Percentiles rank a stretch among this genome's conserved stretches.
These are phyloP conservation scores for Capronia epimyces DNA, from an alignment of 2,329 filamentous ascomycete genomes.

Conservation along the genomic window DNA sequence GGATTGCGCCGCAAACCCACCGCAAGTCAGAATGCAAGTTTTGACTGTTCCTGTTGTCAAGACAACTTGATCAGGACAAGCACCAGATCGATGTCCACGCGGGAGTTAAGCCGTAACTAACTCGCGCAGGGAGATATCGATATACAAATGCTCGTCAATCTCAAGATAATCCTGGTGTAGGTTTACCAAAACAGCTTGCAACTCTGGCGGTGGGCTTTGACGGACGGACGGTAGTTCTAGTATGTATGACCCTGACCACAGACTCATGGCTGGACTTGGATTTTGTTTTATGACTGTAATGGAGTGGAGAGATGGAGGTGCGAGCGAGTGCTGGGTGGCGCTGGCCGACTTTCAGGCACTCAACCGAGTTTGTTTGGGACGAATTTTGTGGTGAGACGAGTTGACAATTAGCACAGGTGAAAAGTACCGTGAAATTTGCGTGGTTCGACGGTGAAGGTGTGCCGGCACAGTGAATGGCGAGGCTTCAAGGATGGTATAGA, in stretches of 20 bases:
- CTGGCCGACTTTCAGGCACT: not conserved
- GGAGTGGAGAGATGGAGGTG: slow-evolving; percentile 19
- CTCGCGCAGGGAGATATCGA: slow-evolving; percentile 8
- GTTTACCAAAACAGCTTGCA: slow-evolving; percentile 22
- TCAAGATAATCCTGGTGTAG: slow-evolving; percentile 15
- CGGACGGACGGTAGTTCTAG: slow-evolving; percentile 17
- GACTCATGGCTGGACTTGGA: slow-evolving; percentile 19
- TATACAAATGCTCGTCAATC: slow-evolving; percentile 14
- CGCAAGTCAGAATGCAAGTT: slow-evolving; percentile 19
- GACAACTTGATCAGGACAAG: slow-evolving; percentile 14
- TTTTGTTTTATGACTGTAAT: slow-evolving; percentile 11
- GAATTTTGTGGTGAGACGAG: not conserved
- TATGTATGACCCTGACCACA: slow-evolving; percentile 15
- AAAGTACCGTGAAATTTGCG: not conserved
- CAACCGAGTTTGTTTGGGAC: not conserved
- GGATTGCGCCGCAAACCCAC: slow-evolving; percentile 17
- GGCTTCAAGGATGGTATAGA: slow-evolving; percentile 3
- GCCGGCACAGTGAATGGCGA: slow-evolving; percentile 5
- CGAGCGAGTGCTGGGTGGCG: slow-evolving; percentile 3
- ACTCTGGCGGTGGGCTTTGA: slow-evolving; percentile 27
- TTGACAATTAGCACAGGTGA: not conserved
- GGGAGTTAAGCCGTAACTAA: slow-evolving; percentile 15
- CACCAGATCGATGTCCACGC: slow-evolving; percentile 7
- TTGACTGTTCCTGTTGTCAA: slow-evolving; percentile 15
- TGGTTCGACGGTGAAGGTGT: not conserved